These are phyloP conservation scores for Scheffersomyces insectosa DNA, from an alignment of 1,139 yeast genomes.

Conservation along the genomic window DNA sequence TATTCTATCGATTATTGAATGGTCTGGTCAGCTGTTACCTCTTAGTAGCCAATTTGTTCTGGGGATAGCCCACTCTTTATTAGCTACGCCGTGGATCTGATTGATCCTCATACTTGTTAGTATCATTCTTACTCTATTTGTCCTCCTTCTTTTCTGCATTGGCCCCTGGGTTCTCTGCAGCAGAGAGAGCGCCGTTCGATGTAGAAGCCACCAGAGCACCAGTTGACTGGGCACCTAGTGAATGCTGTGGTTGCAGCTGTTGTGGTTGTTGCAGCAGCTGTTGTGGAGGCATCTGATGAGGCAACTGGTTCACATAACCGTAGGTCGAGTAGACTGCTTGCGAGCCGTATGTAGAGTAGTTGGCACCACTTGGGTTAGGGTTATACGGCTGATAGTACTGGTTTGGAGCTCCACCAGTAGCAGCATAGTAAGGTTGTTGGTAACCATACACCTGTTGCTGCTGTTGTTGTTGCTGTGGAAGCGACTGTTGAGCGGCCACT, in stretches of 20 bases:
- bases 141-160: neutral
- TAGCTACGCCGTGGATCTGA: too few species aligned
- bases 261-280: slow-evolving; percentile 5
- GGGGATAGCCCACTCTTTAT: too few species aligned
- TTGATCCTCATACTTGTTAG: too few species aligned
- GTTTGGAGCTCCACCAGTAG: slow-evolving; percentile 13
- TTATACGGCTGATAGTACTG: slow-evolving; percentile 21
- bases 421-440: slow-evolving; percentile 18
- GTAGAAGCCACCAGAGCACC: neutral
- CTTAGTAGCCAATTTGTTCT: too few species aligned
- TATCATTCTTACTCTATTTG: neutral
- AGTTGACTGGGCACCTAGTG: too few species aligned
- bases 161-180: neutral
- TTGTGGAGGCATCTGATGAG: slow-evolving; percentile 9
- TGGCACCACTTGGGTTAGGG: slow-evolving; percentile 11
- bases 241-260: slow-evolving; percentile 6
- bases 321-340: slow-evolving; percentile 22
- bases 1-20: too few species aligned
- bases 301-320: slow-evolving; percentile 15
- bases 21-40: too few species aligned
- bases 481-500: slow-evolving; percentile 5
- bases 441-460: slow-evolving; percentile 14
- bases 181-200: slow-evolving; percentile 1
- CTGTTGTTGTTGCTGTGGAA: slow-evolving; percentile 10
- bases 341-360: slow-evolving; percentile 20